Percentiles rank a stretch among this genome's conserved stretches.
Evolutionary conservation across 1,284 basidiomycete species (phyloP).

Genomic region (Ustanciosporium gigantosporum): DNA sequence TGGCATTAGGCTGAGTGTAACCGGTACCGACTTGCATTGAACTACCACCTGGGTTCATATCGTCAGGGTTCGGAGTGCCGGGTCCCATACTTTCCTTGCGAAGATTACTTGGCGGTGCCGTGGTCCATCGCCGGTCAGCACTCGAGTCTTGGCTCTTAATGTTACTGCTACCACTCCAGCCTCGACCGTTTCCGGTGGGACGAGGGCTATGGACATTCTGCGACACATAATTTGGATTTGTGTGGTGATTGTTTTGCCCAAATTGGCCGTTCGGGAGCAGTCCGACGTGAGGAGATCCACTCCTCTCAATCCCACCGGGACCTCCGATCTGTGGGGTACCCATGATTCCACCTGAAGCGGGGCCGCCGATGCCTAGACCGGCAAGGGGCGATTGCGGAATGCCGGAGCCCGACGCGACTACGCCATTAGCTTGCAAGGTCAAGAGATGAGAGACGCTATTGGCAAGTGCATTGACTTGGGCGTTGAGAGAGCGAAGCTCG

Average conservation of each 20-base stretch:
- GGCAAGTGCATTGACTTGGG: slow-evolving; percentile 41
- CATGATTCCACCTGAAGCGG: slow-evolving; percentile 7
- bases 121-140: slow-evolving; percentile 21
- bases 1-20: slow-evolving; percentile 75
- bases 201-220: slow-evolving; percentile 32
- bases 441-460: slow-evolving; percentile 49
- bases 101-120: slow-evolving; percentile 3
- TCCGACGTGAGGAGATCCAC: slow-evolving; percentile 30
- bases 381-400: slow-evolving; percentile 5
- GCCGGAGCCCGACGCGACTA: neutral
- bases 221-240: slow-evolving; percentile 1
- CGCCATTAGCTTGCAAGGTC: slow-evolving; percentile 21
- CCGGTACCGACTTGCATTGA: slow-evolving; percentile 60
- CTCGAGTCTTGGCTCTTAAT: slow-evolving; percentile 10
- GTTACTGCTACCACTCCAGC: slow-evolving; percentile 12
- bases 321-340: slow-evolving; percentile 31
- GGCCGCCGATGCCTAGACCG: slow-evolving; percentile 22
- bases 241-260: slow-evolving; percentile 2
- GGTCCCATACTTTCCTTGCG: slow-evolving; percentile 11
- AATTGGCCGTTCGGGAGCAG: slow-evolving; percentile 10
- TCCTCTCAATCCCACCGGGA: slow-evolving; percentile 14
- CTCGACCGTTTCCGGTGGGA: slow-evolving; percentile 20
- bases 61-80: slow-evolving; percentile 15
- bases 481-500: slow-evolving; percentile 43
- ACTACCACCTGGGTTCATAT: slow-evolving; percentile 1